Conservation (phyloP, 208 protist species). For the Acanthamoeba royreba region DNA sequence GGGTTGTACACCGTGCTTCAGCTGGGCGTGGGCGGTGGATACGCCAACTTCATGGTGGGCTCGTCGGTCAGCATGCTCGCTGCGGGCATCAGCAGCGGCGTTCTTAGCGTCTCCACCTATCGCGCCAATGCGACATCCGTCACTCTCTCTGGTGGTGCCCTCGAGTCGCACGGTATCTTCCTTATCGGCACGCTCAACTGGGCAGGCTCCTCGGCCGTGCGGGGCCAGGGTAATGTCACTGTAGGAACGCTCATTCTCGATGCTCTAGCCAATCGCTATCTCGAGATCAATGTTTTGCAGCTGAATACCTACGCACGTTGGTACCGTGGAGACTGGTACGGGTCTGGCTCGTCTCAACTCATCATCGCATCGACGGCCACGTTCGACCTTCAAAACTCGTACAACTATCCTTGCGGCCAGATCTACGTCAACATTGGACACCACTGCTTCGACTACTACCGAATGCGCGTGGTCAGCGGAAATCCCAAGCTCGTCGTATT, state of each 20-base stretch:
- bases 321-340: not conserved
- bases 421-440: constrained; percentile 8
- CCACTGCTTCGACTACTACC: constrained; percentile 35
- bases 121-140: not conserved
- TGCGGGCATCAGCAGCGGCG: not conserved
- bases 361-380: not conserved
- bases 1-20: not conserved
- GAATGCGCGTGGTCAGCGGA: not conserved
- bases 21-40: not conserved
- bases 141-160: not conserved
- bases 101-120: not conserved
- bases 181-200: not conserved
- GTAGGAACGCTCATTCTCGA: not conserved
- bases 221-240: constrained; percentile 5
- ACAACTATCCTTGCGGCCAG: not conserved
- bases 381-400: not conserved
- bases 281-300: not conserved
- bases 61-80: not conserved
- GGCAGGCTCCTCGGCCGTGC: not conserved
- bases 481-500: constrained; percentile 18
- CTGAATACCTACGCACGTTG: constrained; percentile 21
- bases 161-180: too few relatives aligned
- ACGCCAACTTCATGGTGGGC: constrained; percentile 2
- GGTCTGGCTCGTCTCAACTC: not conserved
- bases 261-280: not conserved